These are phyloP conservation scores for Cutaneotrichosporon cyanovorans DNA, from an alignment of 1,284 basidiomycete genomes.

Conservation along the genomic window DNA sequence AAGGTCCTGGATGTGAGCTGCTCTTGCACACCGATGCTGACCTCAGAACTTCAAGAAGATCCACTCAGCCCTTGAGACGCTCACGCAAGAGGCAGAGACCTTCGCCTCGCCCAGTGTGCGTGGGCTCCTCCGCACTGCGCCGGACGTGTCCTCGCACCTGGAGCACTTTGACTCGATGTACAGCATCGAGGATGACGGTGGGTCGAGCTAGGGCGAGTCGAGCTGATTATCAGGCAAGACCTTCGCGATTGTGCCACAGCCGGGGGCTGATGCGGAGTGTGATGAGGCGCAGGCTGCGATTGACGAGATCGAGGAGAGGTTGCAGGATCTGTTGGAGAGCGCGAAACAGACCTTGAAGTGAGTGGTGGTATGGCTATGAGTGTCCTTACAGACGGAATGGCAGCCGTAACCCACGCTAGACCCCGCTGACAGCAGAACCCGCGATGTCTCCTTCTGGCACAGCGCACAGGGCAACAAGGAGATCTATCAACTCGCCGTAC, in stretches of 20 bases:
- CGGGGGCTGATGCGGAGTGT: slow-evolving; percentile 75
- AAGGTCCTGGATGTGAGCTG: slow-evolving; percentile 63
- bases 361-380: too few relatives aligned
- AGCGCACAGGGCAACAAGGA: slow-evolving; percentile 79
- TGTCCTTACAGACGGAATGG: too few relatives aligned
- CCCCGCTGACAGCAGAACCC: slow-evolving; percentile 43
- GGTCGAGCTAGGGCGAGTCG: slow-evolving; percentile 9
- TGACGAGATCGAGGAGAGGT: slow-evolving; percentile 56
- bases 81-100: slow-evolving; percentile 58
- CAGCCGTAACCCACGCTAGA: too few relatives aligned
- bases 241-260: slow-evolving; percentile 57
- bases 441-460: slow-evolving; percentile 69
- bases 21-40: slow-evolving; percentile 2
- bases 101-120: slow-evolving; percentile 70
- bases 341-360: slow-evolving; percentile 50
- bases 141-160: slow-evolving; percentile 58
- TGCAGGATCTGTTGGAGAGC: slow-evolving; percentile 60
- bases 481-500: slow-evolving; percentile 76
- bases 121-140: slow-evolving; percentile 68
- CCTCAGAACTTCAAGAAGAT: slow-evolving; percentile 66
- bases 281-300: slow-evolving; percentile 69
- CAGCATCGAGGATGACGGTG: slow-evolving; percentile 59
- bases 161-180: slow-evolving; percentile 69
- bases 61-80: slow-evolving; percentile 57
- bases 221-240: slow-evolving; percentile 21